Conservation (phyloP, 2,329 filamentous ascomycete species). For the Fragosphaeria purpurea region DNA sequence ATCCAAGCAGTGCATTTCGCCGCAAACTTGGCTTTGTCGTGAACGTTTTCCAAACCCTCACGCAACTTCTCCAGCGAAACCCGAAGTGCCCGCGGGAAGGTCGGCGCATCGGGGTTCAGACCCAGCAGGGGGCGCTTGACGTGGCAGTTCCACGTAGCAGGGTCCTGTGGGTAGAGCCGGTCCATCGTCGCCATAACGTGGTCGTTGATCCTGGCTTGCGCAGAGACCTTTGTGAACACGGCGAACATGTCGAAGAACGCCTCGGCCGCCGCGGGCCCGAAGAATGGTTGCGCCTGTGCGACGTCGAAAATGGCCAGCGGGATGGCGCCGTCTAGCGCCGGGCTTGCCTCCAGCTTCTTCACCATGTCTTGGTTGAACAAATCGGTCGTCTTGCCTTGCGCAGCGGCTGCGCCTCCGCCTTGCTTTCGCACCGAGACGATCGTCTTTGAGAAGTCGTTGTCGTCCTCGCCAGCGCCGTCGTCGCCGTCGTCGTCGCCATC, state of each 20-base stretch:
- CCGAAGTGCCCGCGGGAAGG: slow-evolving; percentile 64
- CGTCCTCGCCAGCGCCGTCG: slow-evolving; percentile 32
- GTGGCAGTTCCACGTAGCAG: slow-evolving; percentile 58
- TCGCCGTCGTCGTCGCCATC: slow-evolving; percentile 39
- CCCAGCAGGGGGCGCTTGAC: slow-evolving; percentile 62
- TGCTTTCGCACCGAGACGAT: slow-evolving; percentile 18
- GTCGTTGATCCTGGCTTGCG: slow-evolving; percentile 55
- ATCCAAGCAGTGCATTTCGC: slow-evolving; percentile 46
- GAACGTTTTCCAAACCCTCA: slow-evolving; percentile 32
- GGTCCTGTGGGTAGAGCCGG: slow-evolving; percentile 46
- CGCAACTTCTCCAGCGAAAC: slow-evolving; percentile 55
- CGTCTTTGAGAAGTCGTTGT: slow-evolving; percentile 41
- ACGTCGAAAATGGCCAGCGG: slow-evolving; percentile 86
- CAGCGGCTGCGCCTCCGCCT: no score
- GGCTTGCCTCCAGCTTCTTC: slow-evolving; percentile 54
- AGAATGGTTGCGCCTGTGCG: slow-evolving; percentile 66
- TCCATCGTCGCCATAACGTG: slow-evolving; percentile 62
- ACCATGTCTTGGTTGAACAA: slow-evolving; percentile 32
- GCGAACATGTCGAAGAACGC: slow-evolving; percentile 74
- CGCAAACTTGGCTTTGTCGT: slow-evolving; percentile 34
- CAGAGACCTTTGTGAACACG: slow-evolving; percentile 56
- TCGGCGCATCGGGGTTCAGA: slow-evolving; percentile 49
- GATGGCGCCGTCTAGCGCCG: slow-evolving; percentile 85
- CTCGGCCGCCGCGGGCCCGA: slow-evolving; percentile 55
- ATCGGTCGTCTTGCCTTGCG: slow-evolving; percentile 22